Base-by-base conservation (phyloP, 768 basidiomycete genomes). In the Podaxis pistillaris region DNA sequence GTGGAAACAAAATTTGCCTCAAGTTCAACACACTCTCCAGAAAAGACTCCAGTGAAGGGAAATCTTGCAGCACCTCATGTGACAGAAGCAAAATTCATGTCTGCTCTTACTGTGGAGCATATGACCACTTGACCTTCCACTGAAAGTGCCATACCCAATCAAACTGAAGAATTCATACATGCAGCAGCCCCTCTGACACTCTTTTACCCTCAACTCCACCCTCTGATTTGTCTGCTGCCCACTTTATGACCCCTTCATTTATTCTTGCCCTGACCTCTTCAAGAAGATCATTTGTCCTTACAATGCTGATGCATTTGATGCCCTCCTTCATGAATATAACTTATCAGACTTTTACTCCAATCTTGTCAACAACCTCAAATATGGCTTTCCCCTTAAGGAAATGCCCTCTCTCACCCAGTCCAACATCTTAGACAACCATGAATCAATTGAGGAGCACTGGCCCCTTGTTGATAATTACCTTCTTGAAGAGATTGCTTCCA, bases 381-480 rank as follows among this genome's bases (percentile, higher is more conserved):
- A 67, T 9, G 74, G 76, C 1, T 79, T 79, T 56, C 74, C 73
- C 0, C 59, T 79, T 2, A 75, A 76, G 1, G 44, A 66, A 1
- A 74, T 79, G 67, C 72, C 76, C 46, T 2, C 19, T 9, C 62
- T 70, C 33, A 8, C 19, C 3, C 6, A 53, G 1, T 64, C 69
- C 1, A 58, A 68, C 40, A 71, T 74, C n/a, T 54, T 73, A 13
- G 58, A 56, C 0, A 71, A 73, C 46, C 65, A 71, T 47, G 60
- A 65, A 0, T 70, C 68, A 0, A 51, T 61, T 37, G 1, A 26
- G 0, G 59, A 63, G 2, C 44, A 69, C 47, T 5, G 11, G 6
- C 60, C 63, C 1, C 64, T 56, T 0, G 64, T 76, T 7, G 38
- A 68, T 4, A 47, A 47, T 0, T 73, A 72, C 30, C 58, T 72